phyloP scores from a whole-genome alignment of 208 protist genomes.

The Trypanosomatidae sp. region DNA sequence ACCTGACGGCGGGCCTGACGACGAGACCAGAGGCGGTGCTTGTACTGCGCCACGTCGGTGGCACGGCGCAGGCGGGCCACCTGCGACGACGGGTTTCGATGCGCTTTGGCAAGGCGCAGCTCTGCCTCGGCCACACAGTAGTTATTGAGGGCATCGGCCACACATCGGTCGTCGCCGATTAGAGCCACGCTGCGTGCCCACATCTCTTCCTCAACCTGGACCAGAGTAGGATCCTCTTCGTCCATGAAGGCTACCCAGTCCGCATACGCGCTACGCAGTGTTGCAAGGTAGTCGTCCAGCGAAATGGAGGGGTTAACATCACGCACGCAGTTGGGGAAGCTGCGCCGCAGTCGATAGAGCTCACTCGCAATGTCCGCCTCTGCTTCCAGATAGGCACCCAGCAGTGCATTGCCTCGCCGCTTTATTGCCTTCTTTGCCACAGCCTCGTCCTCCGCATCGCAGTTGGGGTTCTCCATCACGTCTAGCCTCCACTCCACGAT shows the following conservation, averaged over 20 bases:
- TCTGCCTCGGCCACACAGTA: constrained; percentile 50
- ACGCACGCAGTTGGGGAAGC: constrained; percentile 56
- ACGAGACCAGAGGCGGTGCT: constrained; percentile 42
- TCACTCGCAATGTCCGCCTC: constrained; percentile 39
- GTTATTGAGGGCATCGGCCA: constrained; percentile 37
- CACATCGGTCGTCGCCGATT: constrained; percentile 56
- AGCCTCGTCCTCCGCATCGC: constrained; percentile 21
- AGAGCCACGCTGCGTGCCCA: constrained; percentile 37
- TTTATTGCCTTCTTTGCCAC: constrained; percentile 36
- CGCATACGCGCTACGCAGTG: constrained; percentile 40
- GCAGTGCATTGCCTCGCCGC: constrained; percentile 27
- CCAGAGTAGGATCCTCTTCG: constrained; percentile 21
- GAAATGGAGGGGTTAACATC: constrained; percentile 65
- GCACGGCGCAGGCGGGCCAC: constrained; percentile 20
- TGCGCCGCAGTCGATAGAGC: constrained; percentile 36
- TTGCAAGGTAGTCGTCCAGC: constrained; percentile 47
- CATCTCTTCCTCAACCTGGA: constrained; percentile 47
- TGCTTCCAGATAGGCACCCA: constrained; percentile 31
- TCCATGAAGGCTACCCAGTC: constrained; percentile 42
- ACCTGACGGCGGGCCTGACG: constrained; percentile 43
- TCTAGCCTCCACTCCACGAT: constrained; percentile 42
- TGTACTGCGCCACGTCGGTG: constrained; percentile 46
- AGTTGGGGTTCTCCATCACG: constrained; percentile 26
- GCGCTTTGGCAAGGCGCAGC: constrained; percentile 35
- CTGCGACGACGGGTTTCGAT: constrained; percentile 15